These are phyloP conservation scores for Leccinum obscurum DNA, from an alignment of 768 basidiomycete genomes.

Conservation along the genomic window DNA sequence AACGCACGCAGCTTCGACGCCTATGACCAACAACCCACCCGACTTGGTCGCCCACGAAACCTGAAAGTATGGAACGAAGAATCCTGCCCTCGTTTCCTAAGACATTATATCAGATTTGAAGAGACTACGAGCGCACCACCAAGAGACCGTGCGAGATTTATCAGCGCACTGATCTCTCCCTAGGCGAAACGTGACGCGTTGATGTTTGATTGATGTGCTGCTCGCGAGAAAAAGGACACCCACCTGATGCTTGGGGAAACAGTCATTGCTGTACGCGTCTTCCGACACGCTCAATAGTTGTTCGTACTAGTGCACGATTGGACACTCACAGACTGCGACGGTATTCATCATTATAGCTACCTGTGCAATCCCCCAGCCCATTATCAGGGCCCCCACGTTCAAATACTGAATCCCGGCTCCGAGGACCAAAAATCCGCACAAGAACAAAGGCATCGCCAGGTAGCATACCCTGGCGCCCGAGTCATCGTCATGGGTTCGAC, in stretches of 20 bases:
- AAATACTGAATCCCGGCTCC: constrained; percentile 40
- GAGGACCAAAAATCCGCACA: constrained; percentile 42
- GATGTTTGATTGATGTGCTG: background rate
- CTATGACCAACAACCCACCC: constrained; percentile 36
- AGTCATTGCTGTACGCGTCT: constrained; percentile 42
- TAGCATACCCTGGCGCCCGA: constrained; percentile 35
- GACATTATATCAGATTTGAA: background rate
- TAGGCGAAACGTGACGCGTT: constrained; percentile 9
- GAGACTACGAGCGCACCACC: constrained; percentile 21
- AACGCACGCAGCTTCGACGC: constrained; percentile 41
- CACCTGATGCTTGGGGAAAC: constrained; percentile 36
- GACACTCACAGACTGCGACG: constrained; percentile 38
- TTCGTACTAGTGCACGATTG: background rate
- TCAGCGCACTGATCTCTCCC: constrained; percentile 44
- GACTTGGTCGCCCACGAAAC: constrained; percentile 39
- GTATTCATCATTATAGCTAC: constrained; percentile 39
- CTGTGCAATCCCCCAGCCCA: constrained; percentile 48
- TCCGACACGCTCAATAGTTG: background rate
- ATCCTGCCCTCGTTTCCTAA: constrained; percentile 21
- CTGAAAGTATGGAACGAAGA: constrained; percentile 42
- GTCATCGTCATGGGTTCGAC: background rate
- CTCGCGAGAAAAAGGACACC: background rate
- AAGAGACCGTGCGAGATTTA: constrained; percentile 41
- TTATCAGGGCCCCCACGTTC: constrained; percentile 31
- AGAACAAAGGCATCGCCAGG: constrained; percentile 39